Base-by-base conservation (phyloP, 371 early-diverging fungal species). In the Dichotomocladium elegans region DNA sequence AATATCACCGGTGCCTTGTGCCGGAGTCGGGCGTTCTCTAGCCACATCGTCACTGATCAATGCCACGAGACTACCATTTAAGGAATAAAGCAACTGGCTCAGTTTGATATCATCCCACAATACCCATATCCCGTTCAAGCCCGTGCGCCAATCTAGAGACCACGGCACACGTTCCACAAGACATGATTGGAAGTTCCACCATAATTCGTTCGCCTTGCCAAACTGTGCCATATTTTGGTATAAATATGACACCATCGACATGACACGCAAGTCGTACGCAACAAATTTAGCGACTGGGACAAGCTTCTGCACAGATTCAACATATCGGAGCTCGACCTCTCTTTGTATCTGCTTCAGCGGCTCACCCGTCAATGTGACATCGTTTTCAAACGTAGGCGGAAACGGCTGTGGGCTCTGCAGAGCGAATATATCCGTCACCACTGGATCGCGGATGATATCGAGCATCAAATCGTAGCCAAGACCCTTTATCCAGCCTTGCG, bases 401-500 rank as follows among this genome's bases (percentile, higher is more conserved):
- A 80, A 27, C 7, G 46, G 37, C 2, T 50, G 11, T 42, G 17
- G n/a, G 3, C 30, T 29, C 6, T 51, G 63, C 53, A 74, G 67
- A 1, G 65, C 69, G 57, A 80, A 77, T 4, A 88, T 63, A 51
- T 82, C 71, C 0, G 80, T 79, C 0, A 89, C 88, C 5, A 44
- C 54, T 0, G 77, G 57, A 14, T 64, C 55, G 29, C 65, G 63
- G n/a, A 87, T 65, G 10, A 85, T 68, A 31, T 81, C 78, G 7
- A 83, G 15, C 3, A 91, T 64, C 12, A 89, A 63, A 60, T 87
- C 85, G 33, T 82, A 84, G 8, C 91, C 91, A 55, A 85, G 53
- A n/a, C 88, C 89, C 56, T 83, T 86, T 37, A 87, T 69, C 91
- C 92, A 93, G 12, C 93, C 93, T 40, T 85, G 84, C 1, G 92